Conservation (phyloP, 1,284 basidiomycete species). For the Trichosporon asahii region DNA sequence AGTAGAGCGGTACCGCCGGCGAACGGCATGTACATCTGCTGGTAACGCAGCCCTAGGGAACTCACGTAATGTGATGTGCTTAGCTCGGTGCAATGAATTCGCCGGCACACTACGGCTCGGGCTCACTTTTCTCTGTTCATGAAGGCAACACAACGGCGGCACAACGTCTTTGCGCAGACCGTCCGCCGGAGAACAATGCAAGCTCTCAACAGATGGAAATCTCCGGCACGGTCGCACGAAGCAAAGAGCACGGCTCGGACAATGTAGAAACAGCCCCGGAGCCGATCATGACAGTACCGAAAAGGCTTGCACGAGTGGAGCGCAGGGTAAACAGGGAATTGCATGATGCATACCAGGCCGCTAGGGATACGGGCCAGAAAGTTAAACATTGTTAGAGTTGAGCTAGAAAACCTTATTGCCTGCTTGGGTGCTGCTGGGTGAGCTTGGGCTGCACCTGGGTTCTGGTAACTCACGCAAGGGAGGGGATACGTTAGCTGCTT, state of each 20-base stretch:
- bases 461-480: background rate
- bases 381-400: background rate
- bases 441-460: too few species aligned
- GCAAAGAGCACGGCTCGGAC: too few species aligned
- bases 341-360: background rate
- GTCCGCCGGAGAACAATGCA: background rate
- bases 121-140: background rate
- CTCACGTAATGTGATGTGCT: conserved; percentile 3
- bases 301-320: background rate
- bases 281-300: background rate
- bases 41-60: background rate
- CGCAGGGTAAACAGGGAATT: background rate
- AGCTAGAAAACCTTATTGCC: background rate
- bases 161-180: background rate
- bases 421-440: background rate
- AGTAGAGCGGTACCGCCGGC: background rate
- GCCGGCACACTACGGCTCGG: background rate
- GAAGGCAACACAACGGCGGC: too few species aligned
- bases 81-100: background rate
- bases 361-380: background rate
- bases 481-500: background rate
- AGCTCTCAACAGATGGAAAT: too few species aligned
- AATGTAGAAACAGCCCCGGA: too few species aligned
- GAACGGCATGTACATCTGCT: background rate
- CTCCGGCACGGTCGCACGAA: too few species aligned